Percentiles rank a stretch among this genome's conserved stretches.
Evolutionary conservation across 805 yeast species (phyloP).

Genomic region (Cyberlindnera euphorbiiphila): DNA sequence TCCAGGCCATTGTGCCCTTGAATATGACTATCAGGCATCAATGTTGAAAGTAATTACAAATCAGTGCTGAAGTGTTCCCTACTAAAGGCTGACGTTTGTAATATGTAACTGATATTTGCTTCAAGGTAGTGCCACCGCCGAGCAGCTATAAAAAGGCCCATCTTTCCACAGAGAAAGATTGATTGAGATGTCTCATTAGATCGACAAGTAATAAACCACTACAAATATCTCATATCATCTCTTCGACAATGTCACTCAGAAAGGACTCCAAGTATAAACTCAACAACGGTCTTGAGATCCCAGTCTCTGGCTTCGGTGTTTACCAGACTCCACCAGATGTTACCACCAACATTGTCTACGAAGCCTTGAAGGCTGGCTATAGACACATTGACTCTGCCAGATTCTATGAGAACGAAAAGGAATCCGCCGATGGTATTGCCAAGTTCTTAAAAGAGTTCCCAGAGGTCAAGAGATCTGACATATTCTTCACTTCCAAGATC

Average conservation of each 20-base stretch:
- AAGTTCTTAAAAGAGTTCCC: conserved; percentile 43
- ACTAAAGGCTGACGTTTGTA: too few species aligned
- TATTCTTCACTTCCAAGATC: conserved; percentile 64
- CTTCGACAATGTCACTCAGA: conserved; percentile 10
- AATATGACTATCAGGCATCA: too few species aligned
- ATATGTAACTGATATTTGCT: too few species aligned
- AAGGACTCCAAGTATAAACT: conserved; percentile 30
- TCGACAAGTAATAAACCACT: too few species aligned
- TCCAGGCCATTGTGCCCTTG: too few species aligned
- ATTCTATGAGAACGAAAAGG: conserved; percentile 49
- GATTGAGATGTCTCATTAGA: too few species aligned
- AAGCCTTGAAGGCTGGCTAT: conserved; percentile 64
- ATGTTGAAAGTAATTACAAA: too few species aligned
- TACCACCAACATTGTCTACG: conserved; percentile 39
- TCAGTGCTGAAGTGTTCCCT: too few species aligned
- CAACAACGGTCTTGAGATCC: conserved; percentile 56
- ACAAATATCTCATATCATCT: conserved; percentile 9
- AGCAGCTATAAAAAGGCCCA: too few species aligned
- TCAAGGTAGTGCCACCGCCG: too few species aligned
- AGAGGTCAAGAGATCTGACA: conserved; percentile 54
- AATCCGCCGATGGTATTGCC: conserved; percentile 59
- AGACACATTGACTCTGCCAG: conserved; percentile 74
- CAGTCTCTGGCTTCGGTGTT: conserved; percentile 71
- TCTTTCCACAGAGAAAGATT: too few species aligned
- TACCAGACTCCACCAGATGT: conserved; percentile 44